phyloP scores from a whole-genome alignment of 495 filamentous ascomycete species.

The Penicillium crystallinum region DNA sequence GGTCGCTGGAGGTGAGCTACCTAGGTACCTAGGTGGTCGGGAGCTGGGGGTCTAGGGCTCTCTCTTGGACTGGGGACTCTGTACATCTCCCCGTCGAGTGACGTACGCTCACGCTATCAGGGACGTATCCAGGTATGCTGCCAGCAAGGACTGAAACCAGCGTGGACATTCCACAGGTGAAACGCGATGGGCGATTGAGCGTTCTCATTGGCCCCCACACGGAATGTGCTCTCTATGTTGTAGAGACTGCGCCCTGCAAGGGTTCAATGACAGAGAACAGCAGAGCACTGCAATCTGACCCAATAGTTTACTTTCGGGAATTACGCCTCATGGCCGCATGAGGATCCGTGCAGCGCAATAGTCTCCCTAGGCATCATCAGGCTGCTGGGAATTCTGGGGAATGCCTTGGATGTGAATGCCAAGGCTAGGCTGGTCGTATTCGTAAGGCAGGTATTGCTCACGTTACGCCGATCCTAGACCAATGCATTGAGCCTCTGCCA shows the following conservation, averaged over 20 bases:
- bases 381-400: slow-evolving; percentile 1
- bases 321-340: not conserved
- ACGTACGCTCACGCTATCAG: not conserved
- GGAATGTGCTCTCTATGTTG: not conserved
- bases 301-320: not conserved
- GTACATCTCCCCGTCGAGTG: too few relatives aligned
- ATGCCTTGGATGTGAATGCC: not conserved
- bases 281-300: not conserved
- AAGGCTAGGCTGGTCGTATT: not conserved
- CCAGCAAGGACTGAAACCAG: not conserved
- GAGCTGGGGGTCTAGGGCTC: not conserved
- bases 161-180: not conserved
- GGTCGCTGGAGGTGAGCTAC: too few relatives aligned
- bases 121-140: not conserved
- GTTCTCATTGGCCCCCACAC: not conserved
- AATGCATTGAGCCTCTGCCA: too few relatives aligned
- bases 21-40: too few relatives aligned
- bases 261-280: not conserved
- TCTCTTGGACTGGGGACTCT: too few relatives aligned
- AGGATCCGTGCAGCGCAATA: not conserved
- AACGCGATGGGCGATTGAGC: not conserved
- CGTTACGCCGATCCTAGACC: too few relatives aligned
- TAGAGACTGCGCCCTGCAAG: slow-evolving; percentile 2
- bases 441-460: too few relatives aligned
- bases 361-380: not conserved